Evolutionary conservation across 148 eudicot species (phyloP), one percentile per base, ranked within the genome.

Genomic region (Rhododendron simsii): DNA sequence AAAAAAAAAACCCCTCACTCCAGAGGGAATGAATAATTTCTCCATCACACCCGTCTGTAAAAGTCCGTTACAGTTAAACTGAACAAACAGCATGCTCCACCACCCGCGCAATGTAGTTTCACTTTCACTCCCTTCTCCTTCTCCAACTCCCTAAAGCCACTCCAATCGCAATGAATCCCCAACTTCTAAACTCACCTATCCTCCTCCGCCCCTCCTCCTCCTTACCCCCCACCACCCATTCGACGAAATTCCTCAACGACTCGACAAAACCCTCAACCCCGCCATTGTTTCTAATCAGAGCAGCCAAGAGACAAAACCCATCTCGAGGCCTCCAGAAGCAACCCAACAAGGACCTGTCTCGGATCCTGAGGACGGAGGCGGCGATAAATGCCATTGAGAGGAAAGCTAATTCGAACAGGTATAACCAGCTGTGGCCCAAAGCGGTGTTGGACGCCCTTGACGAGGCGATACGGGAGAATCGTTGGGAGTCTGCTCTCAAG

Each of bases 401-500:
- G 69, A 96, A 96, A 90, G 91, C 97, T 0, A 89, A 89, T 73
- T 93, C 94, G 1, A 86, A 80, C 4, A 95, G 95, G 91, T 90
- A 94, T 89, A 91, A 84, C 28, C 89, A 85, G 77, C 91, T 95
- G 67, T 95, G 90, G 92, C 97, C 98, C 1, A 96, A 96, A 88
- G 91, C 96, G 35, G 92, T 96, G 80, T 86, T 96, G 87, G 98
- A 96, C 80, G 95, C 98, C 82, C 84, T 96, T 37, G 90, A 91
- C 76, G 91, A 94, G 10, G 97, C 97, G 9, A 91, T 93, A 48
- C 86, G 86, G 44, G 87, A 85, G 5, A 86, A 84, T 61, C 89
- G 87, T 12, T 96, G 97, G 95, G 94, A 94, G 77, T 92, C 96
- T 80, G 98, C 98, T 87, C 96, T 96, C 45, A 92, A 93, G 94